These are phyloP conservation scores for Apiotrichum akiyoshidainum DNA, from an alignment of 1,284 basidiomycete genomes.

Conservation along the genomic window DNA sequence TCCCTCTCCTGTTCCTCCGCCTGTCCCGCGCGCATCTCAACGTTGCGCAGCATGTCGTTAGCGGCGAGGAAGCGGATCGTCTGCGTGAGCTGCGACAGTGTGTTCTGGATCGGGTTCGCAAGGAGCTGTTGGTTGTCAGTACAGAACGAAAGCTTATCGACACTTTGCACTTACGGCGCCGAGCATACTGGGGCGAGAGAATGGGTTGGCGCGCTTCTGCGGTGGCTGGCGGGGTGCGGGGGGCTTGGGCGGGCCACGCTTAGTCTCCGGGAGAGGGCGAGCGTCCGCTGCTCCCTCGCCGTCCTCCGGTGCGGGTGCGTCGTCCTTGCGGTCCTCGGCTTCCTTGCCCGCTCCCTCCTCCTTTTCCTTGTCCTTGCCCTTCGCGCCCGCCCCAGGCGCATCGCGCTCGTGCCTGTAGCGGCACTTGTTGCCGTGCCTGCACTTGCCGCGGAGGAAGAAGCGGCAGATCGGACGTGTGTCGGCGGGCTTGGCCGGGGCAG, in stretches of 20 bases:
- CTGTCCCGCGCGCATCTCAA: slow-evolving; percentile 78
- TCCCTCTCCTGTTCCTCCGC: slow-evolving; percentile 59
- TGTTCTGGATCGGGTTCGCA: slow-evolving; percentile 80
- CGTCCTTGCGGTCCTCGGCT: neutral
- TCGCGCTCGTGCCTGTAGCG: slow-evolving; percentile 28
- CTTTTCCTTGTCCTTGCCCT: neutral
- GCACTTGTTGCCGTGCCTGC: slow-evolving; percentile 39
- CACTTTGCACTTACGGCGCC: slow-evolving; percentile 61
- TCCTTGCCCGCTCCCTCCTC: neutral
- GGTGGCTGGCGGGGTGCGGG: slow-evolving; percentile 56
- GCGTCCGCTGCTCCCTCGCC: slow-evolving; percentile 15
- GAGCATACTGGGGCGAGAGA: slow-evolving; percentile 65
- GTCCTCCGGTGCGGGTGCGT: neutral
- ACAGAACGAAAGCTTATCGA: too few species aligned
- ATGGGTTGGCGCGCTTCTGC: slow-evolving; percentile 62
- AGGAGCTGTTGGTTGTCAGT: slow-evolving; percentile 51
- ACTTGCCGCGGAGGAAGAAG: slow-evolving; percentile 41
- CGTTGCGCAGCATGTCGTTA: slow-evolving; percentile 80
- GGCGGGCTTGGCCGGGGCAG: slow-evolving; percentile 5
- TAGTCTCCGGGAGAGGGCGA: neutral
- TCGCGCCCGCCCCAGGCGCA: neutral
- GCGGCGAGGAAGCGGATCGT: slow-evolving; percentile 88
- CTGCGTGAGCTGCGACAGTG: slow-evolving; percentile 88
- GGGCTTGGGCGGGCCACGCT: slow-evolving; percentile 13
- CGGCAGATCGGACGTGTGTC: slow-evolving; percentile 30